Evolutionary conservation across 73 alveolate species (phyloP), one percentile per base, ranked within the genome.

Genomic region (Paramecium sonneborni): DNA sequence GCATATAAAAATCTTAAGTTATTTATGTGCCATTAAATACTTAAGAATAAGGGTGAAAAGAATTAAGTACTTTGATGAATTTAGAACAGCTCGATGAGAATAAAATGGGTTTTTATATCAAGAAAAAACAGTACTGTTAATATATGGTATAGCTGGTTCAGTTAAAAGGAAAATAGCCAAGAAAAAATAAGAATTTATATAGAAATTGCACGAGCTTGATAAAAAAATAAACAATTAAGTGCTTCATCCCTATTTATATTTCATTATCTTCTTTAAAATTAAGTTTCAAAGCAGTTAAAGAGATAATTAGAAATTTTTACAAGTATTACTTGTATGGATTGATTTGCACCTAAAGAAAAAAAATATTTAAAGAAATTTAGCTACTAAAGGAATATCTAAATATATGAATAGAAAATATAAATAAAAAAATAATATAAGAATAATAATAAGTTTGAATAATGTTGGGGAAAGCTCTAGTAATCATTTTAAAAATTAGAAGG

Each of bases 111-210:
- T 7, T n/a, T 30, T 3, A 24, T 10, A n/a, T 3, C 15, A 67
- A 43, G 57, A 43, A 28, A 26, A 32, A 14, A 15, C 21, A 24
- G 23, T 67, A 1, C 14, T 74, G 15, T 35, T 74, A 38, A 74
- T 74, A 1, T 67, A 74, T 74, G 87, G 68, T 2, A 1, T 12
- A 18, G 87, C 87, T 14, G 87, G 87, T 14, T 74, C 67, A 2
- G 87, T 62, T 9, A 74, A 74, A 74, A 74, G 87, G 28, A 69
- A n/a, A 5, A n/a, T 57, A 28, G 85, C 85, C 1, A 69, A 34
- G 20, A 69, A 28, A 32, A 69, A 24, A 9, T 56, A 69, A 32
- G 85, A 69, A 9, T 28, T 69, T 1, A 18, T 69, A 7, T 69
- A 57, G 85, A 38, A 69, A 69, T 30, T 30, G 15, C 20, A 18